A percentile compares a stretch with the other conserved stretches of the same genome.
These are phyloP conservation scores for Puccinia triticina DNA, from an alignment of 1,284 basidiomycete species.

Conservation along the genomic window DNA sequence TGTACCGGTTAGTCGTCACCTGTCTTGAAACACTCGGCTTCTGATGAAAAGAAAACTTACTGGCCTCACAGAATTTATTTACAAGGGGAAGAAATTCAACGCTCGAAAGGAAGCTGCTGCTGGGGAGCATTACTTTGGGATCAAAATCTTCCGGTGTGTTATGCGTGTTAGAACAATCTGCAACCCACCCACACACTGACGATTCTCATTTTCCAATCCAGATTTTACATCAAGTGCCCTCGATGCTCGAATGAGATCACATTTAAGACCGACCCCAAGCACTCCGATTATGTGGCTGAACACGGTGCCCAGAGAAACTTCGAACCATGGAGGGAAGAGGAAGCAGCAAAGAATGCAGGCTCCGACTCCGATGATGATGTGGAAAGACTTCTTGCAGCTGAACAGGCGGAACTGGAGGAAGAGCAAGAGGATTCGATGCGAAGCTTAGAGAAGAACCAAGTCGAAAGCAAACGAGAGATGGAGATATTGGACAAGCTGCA, in stretches of 20 bases:
- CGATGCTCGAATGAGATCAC: conserved; percentile 96
- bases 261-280: conserved; percentile 99
- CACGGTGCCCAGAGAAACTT: conserved; percentile 93
- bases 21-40: conserved; percentile 59
- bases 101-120: conserved; percentile 97
- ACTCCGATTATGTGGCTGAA: conserved; percentile 88
- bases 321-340: conserved; percentile 84
- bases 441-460: conserved; percentile 84
- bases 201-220: conserved; percentile 47
- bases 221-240: conserved; percentile 68
- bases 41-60: background rate
- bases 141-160: conserved; percentile 73
- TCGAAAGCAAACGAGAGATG: conserved; percentile 95
- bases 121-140: conserved; percentile 95
- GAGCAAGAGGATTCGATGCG: conserved; percentile 95
- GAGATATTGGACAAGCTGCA: conserved; percentile 94
- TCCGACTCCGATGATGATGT: conserved; percentile 67
- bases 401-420: conserved; percentile 71
- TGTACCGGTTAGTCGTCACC: conserved; percentile 49
- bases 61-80: conserved; percentile 49
- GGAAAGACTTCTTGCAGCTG: conserved; percentile 55
- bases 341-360: conserved; percentile 64
- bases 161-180: background rate
- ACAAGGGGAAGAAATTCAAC: conserved; percentile 88
- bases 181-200: conserved; percentile 46